Conservation (phyloP, 2,329 filamentous ascomycete genomes). For the Daldinia eschscholtzii region DNA sequence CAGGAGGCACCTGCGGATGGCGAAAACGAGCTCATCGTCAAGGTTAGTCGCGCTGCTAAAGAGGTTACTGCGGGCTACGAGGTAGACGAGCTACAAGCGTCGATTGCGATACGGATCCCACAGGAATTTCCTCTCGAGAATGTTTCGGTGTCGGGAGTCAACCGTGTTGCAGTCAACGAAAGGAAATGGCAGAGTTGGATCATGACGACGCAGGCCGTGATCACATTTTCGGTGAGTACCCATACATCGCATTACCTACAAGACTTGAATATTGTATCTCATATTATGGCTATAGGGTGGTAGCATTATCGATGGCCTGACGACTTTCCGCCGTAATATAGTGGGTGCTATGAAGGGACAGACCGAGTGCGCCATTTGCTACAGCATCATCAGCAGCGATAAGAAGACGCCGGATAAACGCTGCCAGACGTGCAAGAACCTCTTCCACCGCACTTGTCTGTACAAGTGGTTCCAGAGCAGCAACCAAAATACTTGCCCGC, state of each 20-base stretch:
- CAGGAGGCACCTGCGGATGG: constrained; percentile 64
- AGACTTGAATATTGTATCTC: constrained; percentile 16
- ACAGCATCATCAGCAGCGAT: constrained; percentile 90
- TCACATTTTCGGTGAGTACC: constrained; percentile 80
- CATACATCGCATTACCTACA: neutral
- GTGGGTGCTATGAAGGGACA: constrained; percentile 91
- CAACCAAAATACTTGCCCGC: constrained; percentile 89
- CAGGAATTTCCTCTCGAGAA: constrained; percentile 84
- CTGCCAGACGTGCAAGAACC: constrained; percentile 92
- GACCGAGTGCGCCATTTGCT: constrained; percentile 96
- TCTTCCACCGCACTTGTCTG: constrained; percentile 90
- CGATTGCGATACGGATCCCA: constrained; percentile 85
- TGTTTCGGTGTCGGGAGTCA: constrained; percentile 80
- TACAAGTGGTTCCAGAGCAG: constrained; percentile 98
- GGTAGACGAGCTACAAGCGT: constrained; percentile 87
- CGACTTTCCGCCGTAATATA: constrained; percentile 88
- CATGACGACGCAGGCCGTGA: constrained; percentile 87
- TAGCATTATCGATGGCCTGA: constrained; percentile 86
- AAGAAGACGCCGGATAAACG: constrained; percentile 92
- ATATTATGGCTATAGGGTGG: constrained; percentile 69
- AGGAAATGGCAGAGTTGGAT: constrained; percentile 95
- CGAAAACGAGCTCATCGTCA: constrained; percentile 72
- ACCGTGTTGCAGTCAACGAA: constrained; percentile 88
- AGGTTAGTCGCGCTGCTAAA: constrained; percentile 75
- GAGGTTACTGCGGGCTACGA: constrained; percentile 89